Percentiles rank a stretch among this genome's conserved stretches.
Conservation (phyloP, 345 rosid species). For the Mangifera indica region DNA sequence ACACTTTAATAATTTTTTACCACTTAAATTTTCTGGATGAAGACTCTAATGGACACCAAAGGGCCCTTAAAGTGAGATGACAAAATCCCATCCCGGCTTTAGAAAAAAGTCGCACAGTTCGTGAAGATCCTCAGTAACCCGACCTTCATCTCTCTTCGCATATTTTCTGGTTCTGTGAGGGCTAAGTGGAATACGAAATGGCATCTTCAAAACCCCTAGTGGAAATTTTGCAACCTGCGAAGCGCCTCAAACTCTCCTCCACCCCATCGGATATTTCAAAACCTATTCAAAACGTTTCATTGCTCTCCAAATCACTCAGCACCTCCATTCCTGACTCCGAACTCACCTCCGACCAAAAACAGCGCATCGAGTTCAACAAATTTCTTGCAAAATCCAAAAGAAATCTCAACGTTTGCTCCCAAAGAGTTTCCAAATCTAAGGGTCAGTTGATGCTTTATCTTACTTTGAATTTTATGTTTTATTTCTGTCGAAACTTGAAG, state of each 20-base stretch:
- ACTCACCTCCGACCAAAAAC: slow-evolving; percentile 50
- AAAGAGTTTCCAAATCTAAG: slow-evolving; percentile 51
- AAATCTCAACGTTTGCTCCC: slow-evolving; percentile 63
- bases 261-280: slow-evolving; percentile 28
- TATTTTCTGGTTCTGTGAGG: no score
- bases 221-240: slow-evolving; percentile 69
- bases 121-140: no score
- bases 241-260: slow-evolving; percentile 60
- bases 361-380: slow-evolving; percentile 62
- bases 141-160: no score
- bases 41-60: no score
- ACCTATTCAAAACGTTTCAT: slow-evolving; percentile 11
- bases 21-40: no score
- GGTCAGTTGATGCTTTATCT: slow-evolving; percentile 26
- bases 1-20: no score
- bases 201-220: slow-evolving; percentile 58
- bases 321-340: slow-evolving; percentile 20
- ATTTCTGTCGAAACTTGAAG: not conserved
- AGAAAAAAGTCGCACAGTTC: no score
- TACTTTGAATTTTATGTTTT: slow-evolving; percentile 10
- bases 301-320: slow-evolving; percentile 14
- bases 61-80: no score
- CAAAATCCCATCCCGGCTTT: no score
- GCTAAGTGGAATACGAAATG: slow-evolving; percentile 23
- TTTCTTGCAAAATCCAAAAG: slow-evolving; percentile 65